Evolutionary conservation across 495 filamentous ascomycete species (phyloP).

Genomic region (Massariosphaeria phaeospora): DNA sequence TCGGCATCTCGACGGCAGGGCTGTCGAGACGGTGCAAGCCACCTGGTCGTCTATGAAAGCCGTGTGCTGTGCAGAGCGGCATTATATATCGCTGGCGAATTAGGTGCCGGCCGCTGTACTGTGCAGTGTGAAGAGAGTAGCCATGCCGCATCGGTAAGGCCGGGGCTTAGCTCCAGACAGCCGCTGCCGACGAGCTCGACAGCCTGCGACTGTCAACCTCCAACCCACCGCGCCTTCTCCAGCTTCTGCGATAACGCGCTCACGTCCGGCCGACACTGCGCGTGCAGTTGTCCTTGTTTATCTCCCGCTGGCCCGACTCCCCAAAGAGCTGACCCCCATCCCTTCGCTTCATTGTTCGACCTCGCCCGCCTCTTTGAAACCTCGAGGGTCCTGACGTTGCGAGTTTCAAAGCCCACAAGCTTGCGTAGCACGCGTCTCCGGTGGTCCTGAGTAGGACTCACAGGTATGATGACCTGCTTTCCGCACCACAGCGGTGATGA

Average conservation of each 20-base stretch:
- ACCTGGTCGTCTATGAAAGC: too few relatives aligned
- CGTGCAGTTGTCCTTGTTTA: slow-evolving; percentile 8
- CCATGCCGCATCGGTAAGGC: neutral
- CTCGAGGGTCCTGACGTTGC: slow-evolving; percentile 24
- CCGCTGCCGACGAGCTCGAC: neutral
- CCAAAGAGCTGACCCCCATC: neutral
- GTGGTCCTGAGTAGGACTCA: slow-evolving; percentile 23
- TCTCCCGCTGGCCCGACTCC: neutral
- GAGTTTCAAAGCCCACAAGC: slow-evolving; percentile 29
- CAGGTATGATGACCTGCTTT: slow-evolving; percentile 18
- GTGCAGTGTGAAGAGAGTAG: neutral
- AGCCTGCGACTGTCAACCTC: neutral
- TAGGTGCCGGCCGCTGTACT: too few relatives aligned
- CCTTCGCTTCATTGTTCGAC: slow-evolving; percentile 18
- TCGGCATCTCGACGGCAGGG: too few relatives aligned
- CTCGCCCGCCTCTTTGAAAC: slow-evolving; percentile 29
- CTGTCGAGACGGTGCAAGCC: too few relatives aligned
- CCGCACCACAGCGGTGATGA: slow-evolving; percentile 7
- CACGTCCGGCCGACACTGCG: slow-evolving; percentile 17
- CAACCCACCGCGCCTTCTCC: slow-evolving; percentile 10
- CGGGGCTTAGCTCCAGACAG: neutral
- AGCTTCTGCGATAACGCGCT: neutral
- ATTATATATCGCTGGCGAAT: too few relatives aligned
- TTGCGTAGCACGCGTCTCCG: slow-evolving; percentile 27
- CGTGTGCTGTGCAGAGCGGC: too few relatives aligned